phyloP scores from a whole-genome alignment of 148 eudicot genomes.

The Oxyria digyna region DNA sequence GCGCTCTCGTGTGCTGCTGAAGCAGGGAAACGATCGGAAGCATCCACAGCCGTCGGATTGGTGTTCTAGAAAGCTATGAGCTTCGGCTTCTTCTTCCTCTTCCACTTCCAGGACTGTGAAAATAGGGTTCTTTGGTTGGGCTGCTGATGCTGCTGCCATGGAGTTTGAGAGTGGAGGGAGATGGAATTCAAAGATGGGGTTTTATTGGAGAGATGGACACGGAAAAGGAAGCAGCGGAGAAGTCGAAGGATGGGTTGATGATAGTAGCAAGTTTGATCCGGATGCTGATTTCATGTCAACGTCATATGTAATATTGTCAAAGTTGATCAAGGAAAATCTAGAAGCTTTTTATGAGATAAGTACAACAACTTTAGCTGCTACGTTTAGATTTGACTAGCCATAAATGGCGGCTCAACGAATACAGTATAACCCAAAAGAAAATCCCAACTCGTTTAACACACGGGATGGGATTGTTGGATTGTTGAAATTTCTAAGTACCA shows the following conservation, averaged over 20 bases:
- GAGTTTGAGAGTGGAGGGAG: neutral
- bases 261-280: neutral
- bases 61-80: neutral
- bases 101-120: neutral
- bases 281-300: neutral
- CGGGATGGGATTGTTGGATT: neutral
- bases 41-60: neutral
- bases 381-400: neutral
- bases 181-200: neutral
- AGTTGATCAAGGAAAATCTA: neutral
- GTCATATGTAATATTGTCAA: neutral
- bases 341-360: neutral
- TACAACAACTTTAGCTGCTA: neutral
- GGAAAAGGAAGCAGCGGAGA: neutral
- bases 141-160: neutral
- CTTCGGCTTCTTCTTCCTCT: neutral
- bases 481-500: neutral
- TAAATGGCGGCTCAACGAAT: neutral
- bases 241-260: neutral
- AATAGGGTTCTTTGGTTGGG: neutral
- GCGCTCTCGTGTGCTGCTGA: neutral
- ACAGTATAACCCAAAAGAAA: neutral
- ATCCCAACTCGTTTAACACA: neutral
- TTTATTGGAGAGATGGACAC: neutral
- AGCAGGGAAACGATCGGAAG: slow-evolving; percentile 2